Conservation (phyloP, 805 yeast genomes). For the Barnettozyma pratensis region DNA sequence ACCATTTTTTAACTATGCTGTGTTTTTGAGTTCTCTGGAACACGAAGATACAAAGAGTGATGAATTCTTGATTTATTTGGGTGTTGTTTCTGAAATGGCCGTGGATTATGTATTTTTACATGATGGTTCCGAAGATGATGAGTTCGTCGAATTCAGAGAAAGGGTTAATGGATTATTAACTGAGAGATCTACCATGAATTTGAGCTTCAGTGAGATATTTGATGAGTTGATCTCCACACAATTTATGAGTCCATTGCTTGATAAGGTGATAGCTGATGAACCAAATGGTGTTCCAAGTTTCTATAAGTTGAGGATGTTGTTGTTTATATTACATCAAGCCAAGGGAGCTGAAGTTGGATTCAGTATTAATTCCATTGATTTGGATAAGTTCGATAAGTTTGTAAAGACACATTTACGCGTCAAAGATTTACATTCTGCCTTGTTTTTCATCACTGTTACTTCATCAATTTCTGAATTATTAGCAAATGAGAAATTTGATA, state of each 20-base stretch:
- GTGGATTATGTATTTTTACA: slow-evolving; percentile 33
- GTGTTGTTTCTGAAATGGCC: slow-evolving; percentile 32
- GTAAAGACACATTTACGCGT: slow-evolving; percentile 30
- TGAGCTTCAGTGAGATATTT: not conserved
- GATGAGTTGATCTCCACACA: not conserved
- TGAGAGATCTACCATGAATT: not conserved
- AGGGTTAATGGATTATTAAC: not conserved
- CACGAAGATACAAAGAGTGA: slow-evolving; percentile 9
- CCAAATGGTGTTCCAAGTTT: slow-evolving; percentile 12
- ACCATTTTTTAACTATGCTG: slow-evolving; percentile 21
- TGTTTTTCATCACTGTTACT: slow-evolving; percentile 27
- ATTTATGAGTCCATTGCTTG: slow-evolving; percentile 1
- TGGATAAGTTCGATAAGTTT: slow-evolving; percentile 24
- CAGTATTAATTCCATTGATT: not conserved
- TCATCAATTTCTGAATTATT: slow-evolving; percentile 32
- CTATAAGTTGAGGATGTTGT: slow-evolving; percentile 33
- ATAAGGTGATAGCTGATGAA: not conserved
- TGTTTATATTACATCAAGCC: slow-evolving; percentile 29
- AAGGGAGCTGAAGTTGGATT: slow-evolving; percentile 13
- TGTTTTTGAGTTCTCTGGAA: slow-evolving; percentile 23
- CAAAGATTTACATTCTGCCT: slow-evolving; percentile 24
- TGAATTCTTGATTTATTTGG: slow-evolving; percentile 23
- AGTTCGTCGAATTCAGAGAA: not conserved
- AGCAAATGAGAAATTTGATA: slow-evolving; percentile 35
- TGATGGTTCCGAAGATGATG: slow-evolving; percentile 1